Conservation (phyloP, 75 land plant species). For the Larix kaempferi region DNA sequence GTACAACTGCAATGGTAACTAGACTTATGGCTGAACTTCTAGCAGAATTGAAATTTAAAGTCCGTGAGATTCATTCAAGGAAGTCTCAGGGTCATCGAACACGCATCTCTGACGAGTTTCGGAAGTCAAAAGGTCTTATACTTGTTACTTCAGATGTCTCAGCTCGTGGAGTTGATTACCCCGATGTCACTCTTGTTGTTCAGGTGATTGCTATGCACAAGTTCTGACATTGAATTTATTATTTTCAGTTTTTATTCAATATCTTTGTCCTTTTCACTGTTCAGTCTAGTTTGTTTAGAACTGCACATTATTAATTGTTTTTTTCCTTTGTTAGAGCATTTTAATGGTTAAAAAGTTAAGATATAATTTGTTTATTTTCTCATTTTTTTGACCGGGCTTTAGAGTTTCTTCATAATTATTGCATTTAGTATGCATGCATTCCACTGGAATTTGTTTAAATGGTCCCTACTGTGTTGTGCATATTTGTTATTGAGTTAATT, state of each 20-base stretch:
- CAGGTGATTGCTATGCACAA: conserved; percentile 55
- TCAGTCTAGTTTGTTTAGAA: background rate
- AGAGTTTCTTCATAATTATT: background rate
- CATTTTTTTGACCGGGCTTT: background rate
- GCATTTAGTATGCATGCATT: background rate
- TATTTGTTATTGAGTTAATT: too few relatives aligned
- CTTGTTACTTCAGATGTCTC: conserved; percentile 99
- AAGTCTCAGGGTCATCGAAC: conserved; percentile 84
- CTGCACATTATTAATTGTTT: background rate
- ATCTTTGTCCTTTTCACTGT: background rate
- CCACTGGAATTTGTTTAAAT: background rate
- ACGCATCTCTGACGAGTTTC: conserved; percentile 89
- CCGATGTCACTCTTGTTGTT: conserved; percentile 95
- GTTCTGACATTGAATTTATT: background rate
- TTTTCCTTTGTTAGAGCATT: background rate
- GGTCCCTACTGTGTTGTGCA: too few relatives aligned
- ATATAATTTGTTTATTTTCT: background rate
- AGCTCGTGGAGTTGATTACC: conserved; percentile 99
- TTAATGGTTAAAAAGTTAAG: background rate
- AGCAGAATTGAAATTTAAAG: conserved; percentile 80
- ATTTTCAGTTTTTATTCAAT: background rate
- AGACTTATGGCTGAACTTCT: conserved; percentile 68
- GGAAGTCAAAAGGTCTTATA: conserved; percentile 88
- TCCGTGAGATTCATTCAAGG: conserved; percentile 96
- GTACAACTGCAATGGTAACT: conserved; percentile 96